phyloP scores from a whole-genome alignment of 139 green algal genomes.

The Gonium pectorale region DNA sequence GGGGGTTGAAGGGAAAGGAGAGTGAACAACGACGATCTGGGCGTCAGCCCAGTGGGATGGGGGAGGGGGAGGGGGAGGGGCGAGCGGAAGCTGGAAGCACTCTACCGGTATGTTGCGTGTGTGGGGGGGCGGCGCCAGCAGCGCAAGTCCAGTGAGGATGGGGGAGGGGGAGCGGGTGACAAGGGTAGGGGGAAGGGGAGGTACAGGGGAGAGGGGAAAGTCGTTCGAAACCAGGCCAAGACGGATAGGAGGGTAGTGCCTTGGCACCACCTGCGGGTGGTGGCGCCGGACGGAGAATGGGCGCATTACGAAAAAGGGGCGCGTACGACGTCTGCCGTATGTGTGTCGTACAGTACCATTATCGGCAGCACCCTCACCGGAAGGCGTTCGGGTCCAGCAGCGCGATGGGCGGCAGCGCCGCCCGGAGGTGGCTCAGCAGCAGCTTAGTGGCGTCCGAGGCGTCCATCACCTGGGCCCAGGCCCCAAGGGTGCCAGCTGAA shows the following conservation, averaged over 20 bases:
- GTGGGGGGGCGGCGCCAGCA: too few relatives aligned
- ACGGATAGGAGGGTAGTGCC: neutral
- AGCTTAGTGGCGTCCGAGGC: slow-evolving; percentile 1
- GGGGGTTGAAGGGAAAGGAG: neutral
- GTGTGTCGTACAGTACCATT: neutral
- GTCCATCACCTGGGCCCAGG: too few relatives aligned
- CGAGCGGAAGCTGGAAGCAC: too few relatives aligned
- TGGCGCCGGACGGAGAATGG: neutral
- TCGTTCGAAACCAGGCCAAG: too few relatives aligned
- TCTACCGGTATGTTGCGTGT: too few relatives aligned
- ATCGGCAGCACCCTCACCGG: neutral
- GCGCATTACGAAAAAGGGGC: neutral
- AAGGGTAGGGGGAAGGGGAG: neutral
- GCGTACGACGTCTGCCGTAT: neutral
- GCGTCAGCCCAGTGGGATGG: too few relatives aligned
- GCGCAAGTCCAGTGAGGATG: too few relatives aligned
- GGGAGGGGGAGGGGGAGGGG: too few relatives aligned
- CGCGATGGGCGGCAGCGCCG: neutral
- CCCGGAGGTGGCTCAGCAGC: neutral
- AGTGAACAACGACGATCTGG: too few relatives aligned
- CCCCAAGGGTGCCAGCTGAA: too few relatives aligned
- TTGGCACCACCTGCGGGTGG: neutral
- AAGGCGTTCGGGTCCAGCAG: slow-evolving; percentile 33
- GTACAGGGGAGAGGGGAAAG: neutral
- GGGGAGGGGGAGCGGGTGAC: too few relatives aligned